These are phyloP conservation scores for Cladosporium austrohemisphaericum DNA, from an alignment of 2,329 filamentous ascomycete genomes.

Conservation along the genomic window DNA sequence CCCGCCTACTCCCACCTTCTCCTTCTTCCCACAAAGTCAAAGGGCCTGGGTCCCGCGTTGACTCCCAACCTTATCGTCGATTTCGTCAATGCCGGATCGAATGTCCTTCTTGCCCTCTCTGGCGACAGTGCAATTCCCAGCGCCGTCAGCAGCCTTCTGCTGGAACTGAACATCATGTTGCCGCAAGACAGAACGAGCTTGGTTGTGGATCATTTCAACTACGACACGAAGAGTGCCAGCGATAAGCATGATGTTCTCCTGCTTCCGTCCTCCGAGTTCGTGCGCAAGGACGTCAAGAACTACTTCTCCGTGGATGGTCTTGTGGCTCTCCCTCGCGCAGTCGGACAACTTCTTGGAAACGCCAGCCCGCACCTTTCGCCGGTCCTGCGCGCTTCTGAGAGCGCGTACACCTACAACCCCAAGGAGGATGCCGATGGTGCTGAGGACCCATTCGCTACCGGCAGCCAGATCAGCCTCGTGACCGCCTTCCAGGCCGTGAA, in stretches of 20 bases:
- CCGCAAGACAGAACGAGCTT: slow-evolving; percentile 78
- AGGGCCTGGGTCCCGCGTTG: slow-evolving; percentile 86
- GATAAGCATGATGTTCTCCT: slow-evolving; percentile 88
- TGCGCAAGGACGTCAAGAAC: slow-evolving; percentile 67
- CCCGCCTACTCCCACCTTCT: slow-evolving; percentile 87
- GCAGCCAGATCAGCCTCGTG: slow-evolving; percentile 78
- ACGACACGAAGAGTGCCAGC: slow-evolving; percentile 69
- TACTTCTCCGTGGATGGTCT: slow-evolving; percentile 70
- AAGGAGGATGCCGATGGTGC: slow-evolving; percentile 71
- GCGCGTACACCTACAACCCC: slow-evolving; percentile 89
- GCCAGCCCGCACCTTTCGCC: slow-evolving; percentile 72
- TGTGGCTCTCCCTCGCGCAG: slow-evolving; percentile 75
- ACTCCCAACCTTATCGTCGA: slow-evolving; percentile 83
- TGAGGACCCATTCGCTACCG: slow-evolving; percentile 81
- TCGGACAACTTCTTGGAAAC: slow-evolving; percentile 78
- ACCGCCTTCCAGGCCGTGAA: slow-evolving; percentile 87
- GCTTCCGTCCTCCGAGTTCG: slow-evolving; percentile 62
- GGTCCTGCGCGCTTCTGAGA: slow-evolving; percentile 74
- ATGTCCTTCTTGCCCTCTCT: slow-evolving; percentile 82
- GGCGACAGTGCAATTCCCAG: slow-evolving; percentile 66
- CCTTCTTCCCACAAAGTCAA: slow-evolving; percentile 82
- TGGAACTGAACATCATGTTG: slow-evolving; percentile 86
- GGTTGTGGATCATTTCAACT: slow-evolving; percentile 94
- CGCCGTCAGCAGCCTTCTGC: slow-evolving; percentile 71
- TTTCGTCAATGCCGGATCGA: slow-evolving; percentile 87